Percentiles rank a stretch among this genome's conserved stretches.
Evolutionary conservation across 176 grass and related monocot species (phyloP).

Genomic region (Musa troglodytarum): DNA sequence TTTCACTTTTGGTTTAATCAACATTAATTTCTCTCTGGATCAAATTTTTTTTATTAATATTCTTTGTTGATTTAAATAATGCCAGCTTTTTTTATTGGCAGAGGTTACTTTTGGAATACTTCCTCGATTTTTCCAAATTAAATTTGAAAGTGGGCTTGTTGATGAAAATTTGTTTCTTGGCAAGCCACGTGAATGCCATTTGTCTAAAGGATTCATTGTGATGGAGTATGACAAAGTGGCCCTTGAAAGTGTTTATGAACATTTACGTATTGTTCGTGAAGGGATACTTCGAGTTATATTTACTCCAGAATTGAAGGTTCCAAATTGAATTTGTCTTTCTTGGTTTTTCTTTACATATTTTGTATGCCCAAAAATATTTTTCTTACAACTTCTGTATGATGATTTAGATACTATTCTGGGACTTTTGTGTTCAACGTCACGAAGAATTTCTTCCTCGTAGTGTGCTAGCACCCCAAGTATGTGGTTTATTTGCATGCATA

Average conservation of each 20-base stretch:
- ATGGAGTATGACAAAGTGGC: slow-evolving; percentile 74
- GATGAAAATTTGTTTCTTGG: slow-evolving; percentile 70
- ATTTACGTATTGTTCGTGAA: slow-evolving; percentile 65
- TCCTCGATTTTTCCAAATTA: slow-evolving; percentile 84
- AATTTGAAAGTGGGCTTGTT: slow-evolving; percentile 70
- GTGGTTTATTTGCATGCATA: neutral
- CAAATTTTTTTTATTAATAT: too few species aligned
- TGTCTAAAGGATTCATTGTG: slow-evolving; percentile 61
- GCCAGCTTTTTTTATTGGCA: slow-evolving; percentile 25
- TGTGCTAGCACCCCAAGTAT: slow-evolving; percentile 68
- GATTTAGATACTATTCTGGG: slow-evolving; percentile 77
- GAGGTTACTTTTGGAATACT: slow-evolving; percentile 72
- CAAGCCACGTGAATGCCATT: slow-evolving; percentile 56
- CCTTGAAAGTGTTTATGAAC: slow-evolving; percentile 84
- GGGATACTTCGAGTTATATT: slow-evolving; percentile 76
- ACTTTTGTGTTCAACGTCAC: slow-evolving; percentile 71
- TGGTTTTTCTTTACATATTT: slow-evolving; percentile 5
- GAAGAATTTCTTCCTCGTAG: slow-evolving; percentile 71
- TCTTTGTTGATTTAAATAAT: neutral
- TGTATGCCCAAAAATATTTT: neutral
- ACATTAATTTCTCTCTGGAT: neutral
- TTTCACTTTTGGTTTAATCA: neutral
- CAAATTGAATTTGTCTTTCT: slow-evolving; percentile 6
- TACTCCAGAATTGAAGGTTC: slow-evolving; percentile 78
- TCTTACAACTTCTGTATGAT: neutral